Conservation (phyloP, 2,329 filamentous ascomycete species). For the Diaporthe vaccinii region DNA sequence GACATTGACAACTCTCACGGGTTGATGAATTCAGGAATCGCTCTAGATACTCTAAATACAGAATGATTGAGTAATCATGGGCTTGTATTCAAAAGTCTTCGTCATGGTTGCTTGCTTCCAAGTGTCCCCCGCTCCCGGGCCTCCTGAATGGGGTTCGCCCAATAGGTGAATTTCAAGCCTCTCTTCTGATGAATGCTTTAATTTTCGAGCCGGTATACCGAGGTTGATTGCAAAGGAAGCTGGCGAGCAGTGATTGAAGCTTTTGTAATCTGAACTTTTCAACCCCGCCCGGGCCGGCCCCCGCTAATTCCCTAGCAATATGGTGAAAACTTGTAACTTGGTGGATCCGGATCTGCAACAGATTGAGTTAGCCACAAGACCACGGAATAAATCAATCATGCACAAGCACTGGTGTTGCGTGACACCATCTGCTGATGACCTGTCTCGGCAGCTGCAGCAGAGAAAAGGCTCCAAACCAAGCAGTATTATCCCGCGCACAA, state of each 20-base stretch:
- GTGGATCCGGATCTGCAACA: not conserved
- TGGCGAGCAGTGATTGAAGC: too few relatives aligned
- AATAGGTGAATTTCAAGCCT: too few relatives aligned
- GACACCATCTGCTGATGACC: not conserved
- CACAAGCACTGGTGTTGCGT: not conserved
- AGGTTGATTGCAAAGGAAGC: too few relatives aligned
- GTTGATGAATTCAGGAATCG: not conserved
- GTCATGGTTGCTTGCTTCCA: too few relatives aligned
- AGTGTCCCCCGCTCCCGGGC: not conserved
- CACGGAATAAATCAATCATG: not conserved
- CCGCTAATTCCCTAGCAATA: not conserved
- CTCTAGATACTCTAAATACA: not conserved
- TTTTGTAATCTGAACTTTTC: too few relatives aligned
- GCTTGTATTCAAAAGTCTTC: fast-evolving
- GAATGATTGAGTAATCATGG: not conserved
- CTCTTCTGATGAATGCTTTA: too few relatives aligned
- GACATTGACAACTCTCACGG: too few relatives aligned
- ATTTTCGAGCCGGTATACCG: too few relatives aligned
- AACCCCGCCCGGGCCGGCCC: too few relatives aligned
- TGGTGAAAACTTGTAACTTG: not conserved
- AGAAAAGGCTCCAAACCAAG: not conserved
- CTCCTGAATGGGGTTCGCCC: too few relatives aligned
- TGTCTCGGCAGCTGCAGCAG: not conserved
- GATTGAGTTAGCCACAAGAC: not conserved
- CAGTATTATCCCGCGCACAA: not conserved